Evolutionary conservation across 352 stramenopile genomes (phyloP).

Genomic region (Pythium sp.): DNA sequence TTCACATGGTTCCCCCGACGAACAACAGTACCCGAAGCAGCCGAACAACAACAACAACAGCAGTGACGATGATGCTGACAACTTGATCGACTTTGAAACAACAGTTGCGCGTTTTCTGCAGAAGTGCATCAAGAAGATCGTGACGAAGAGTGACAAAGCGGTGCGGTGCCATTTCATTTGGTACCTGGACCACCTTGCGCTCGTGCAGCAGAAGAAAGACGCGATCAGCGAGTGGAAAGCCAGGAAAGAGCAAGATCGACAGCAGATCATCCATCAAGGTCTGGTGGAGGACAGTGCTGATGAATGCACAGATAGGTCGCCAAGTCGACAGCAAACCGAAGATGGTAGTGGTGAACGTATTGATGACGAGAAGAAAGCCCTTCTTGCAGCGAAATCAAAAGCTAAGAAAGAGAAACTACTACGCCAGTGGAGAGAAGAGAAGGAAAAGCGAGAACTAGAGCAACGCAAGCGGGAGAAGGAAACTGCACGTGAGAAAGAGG

Average conservation of each 20-base stretch:
- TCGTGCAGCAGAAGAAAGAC: constrained; percentile 61
- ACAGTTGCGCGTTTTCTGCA: constrained; percentile 43
- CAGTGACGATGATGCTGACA: constrained; percentile 3
- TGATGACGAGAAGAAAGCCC: constrained; percentile 11
- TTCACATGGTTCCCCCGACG: constrained; percentile 12
- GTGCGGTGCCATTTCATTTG: constrained; percentile 67
- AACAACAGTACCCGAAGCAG: not conserved
- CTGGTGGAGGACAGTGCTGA: constrained; percentile 21
- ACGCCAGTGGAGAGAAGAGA: constrained; percentile 44
- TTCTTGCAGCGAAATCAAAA: constrained; percentile 22
- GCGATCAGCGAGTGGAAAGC: constrained; percentile 57
- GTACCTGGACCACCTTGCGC: constrained; percentile 52
- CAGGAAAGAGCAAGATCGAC: constrained; percentile 43
- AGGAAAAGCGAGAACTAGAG: constrained; percentile 36
- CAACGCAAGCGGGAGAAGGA: constrained; percentile 32
- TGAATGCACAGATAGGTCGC: not conserved
- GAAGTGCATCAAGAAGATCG: constrained; percentile 47
- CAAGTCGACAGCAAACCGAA: not conserved
- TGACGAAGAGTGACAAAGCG: constrained; percentile 50
- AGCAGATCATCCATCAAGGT: constrained; percentile 40
- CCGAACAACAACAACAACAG: constrained; percentile 16
- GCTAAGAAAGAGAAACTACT: constrained; percentile 28
- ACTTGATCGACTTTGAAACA: constrained; percentile 35
- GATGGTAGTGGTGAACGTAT: not conserved
- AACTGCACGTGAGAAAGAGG: constrained; percentile 29